These are phyloP conservation scores for Ceratobasidium sp. DNA, from an alignment of 1,284 basidiomycete genomes.

Conservation along the genomic window DNA sequence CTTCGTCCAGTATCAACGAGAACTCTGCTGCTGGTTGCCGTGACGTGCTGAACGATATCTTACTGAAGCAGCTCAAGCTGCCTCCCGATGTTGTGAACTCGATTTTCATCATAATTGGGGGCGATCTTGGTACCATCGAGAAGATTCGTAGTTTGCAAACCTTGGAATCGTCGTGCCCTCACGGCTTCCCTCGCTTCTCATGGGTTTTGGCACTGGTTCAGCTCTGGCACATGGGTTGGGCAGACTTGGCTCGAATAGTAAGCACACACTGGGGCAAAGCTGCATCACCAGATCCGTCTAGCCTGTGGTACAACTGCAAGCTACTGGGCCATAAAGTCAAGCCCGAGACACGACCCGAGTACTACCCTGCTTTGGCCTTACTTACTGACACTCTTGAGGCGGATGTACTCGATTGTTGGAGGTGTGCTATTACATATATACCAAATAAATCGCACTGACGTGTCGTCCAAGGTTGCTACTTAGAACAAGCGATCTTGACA, in stretches of 20 bases:
- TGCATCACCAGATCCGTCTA: neutral
- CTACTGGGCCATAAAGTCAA: neutral
- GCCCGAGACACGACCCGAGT: neutral
- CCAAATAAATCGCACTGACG: no score
- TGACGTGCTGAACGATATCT: conserved; percentile 15
- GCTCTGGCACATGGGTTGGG: conserved; percentile 58
- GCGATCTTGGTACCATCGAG: conserved; percentile 48
- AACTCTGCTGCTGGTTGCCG: conserved; percentile 9
- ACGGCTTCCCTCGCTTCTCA: conserved; percentile 49
- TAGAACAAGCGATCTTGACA: neutral
- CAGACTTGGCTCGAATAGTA: conserved; percentile 55
- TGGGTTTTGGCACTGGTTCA: conserved; percentile 55
- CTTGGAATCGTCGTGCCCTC: conserved; percentile 36
- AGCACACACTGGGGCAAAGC: conserved; percentile 53
- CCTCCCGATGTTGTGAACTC: conserved; percentile 22
- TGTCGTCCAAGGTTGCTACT: conserved; percentile 9
- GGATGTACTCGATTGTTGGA: conserved; percentile 18
- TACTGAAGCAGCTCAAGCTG: conserved; percentile 44
- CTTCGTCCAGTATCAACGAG: neutral
- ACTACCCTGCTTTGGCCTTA: neutral
- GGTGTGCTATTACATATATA: neutral
- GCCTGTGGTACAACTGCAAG: neutral
- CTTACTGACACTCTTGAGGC: neutral
- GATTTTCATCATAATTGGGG: conserved; percentile 45
- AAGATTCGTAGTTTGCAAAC: conserved; percentile 47